Evolutionary conservation across 805 yeast genomes (phyloP).

Genomic region (Isabelozyma gotoi): DNA sequence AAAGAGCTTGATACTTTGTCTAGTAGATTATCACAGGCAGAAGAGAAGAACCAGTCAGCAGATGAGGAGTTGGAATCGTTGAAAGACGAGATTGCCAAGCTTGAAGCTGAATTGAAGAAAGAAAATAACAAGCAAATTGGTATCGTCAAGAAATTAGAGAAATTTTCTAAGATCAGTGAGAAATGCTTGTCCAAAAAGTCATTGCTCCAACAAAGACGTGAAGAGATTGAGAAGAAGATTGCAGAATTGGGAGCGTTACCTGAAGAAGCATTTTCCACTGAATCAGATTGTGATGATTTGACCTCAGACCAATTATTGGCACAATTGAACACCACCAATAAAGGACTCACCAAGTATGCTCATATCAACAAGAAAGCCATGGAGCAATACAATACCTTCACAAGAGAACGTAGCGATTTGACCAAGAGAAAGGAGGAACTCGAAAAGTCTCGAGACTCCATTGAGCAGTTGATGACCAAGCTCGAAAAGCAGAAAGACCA

Average conservation of each 20-base stretch:
- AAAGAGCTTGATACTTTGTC: conserved; percentile 22
- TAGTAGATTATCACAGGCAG: conserved; percentile 26
- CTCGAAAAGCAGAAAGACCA: conserved; percentile 77
- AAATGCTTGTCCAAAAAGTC: conserved; percentile 62
- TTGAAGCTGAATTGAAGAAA: conserved; percentile 43
- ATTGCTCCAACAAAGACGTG: conserved; percentile 57
- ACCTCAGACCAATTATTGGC: conserved; percentile 54
- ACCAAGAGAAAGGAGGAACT: conserved; percentile 66
- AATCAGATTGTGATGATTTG: conserved; percentile 35
- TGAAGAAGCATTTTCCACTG: conserved; percentile 66
- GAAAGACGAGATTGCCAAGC: conserved; percentile 25
- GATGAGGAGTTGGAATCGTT: conserved; percentile 25
- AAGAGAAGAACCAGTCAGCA: conserved; percentile 26
- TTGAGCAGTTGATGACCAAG: conserved; percentile 66
- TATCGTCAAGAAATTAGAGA: conserved; percentile 56
- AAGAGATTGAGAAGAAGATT: conserved; percentile 69
- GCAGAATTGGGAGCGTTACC: conserved; percentile 87
- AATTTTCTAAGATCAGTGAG: conserved; percentile 63
- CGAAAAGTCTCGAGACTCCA: conserved; percentile 66
- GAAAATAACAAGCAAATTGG: conserved; percentile 58
- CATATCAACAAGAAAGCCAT: conserved; percentile 89
- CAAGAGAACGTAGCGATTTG: conserved; percentile 69
- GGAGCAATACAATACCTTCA: conserved; percentile 76
- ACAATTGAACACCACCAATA: conserved; percentile 54
- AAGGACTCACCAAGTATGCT: conserved; percentile 58